phyloP scores from a whole-genome alignment of 345 rosid species.

The Gossypioides kirkii region DNA sequence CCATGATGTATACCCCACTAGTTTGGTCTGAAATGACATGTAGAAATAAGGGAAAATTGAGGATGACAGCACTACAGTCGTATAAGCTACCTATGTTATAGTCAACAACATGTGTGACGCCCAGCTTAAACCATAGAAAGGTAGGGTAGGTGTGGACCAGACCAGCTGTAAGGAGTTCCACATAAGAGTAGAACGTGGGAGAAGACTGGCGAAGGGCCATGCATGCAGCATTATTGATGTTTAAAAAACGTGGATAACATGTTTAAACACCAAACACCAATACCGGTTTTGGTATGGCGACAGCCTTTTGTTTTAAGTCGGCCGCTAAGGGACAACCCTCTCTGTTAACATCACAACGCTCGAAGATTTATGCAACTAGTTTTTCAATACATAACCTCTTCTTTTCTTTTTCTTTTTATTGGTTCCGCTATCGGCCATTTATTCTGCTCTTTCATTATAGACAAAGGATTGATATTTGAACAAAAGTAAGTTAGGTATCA shows the following conservation, averaged over 20 bases:
- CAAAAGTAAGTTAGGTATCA: no score
- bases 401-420: no score
- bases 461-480: no score
- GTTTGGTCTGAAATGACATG: no score
- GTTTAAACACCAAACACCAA: neutral
- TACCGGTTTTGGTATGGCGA: neutral
- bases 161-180: neutral
- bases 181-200: neutral
- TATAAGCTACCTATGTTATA: neutral
- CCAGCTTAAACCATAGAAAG: neutral
- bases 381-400: no score
- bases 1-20: no score
- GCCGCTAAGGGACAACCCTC: neutral
- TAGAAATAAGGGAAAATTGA: neutral
- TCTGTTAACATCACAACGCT: neutral
- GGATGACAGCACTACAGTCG: neutral
- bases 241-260: slow-evolving; percentile 2
- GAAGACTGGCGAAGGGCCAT: neutral
- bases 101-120: neutral
- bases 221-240: neutral
- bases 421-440: no score
- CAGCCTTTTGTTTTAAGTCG: neutral
- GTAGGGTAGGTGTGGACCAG: neutral
- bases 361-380: neutral
- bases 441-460: no score